A percentile compares a stretch with the other conserved stretches of the same genome.
Conservation (phyloP, 441 rosid species). For the Populus hybrid region DNA sequence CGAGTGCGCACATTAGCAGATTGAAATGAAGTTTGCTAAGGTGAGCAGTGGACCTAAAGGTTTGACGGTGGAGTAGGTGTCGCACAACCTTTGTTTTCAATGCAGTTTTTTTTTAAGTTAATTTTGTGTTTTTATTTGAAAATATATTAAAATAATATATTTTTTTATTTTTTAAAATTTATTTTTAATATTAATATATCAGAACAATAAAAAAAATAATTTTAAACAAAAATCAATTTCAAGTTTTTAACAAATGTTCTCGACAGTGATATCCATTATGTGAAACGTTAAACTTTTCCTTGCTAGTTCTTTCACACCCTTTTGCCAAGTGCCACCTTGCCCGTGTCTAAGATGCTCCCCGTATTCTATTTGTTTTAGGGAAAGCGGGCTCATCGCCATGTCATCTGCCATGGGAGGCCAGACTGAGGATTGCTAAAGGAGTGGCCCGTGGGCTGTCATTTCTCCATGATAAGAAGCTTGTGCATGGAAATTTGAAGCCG, state of each 20-base stretch:
- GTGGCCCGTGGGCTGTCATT: conserved; percentile 75
- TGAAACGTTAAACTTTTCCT: too few species aligned
- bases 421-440: conserved; percentile 75
- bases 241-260: too few species aligned
- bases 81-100: conserved; percentile 45
- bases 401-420: conserved; percentile 74
- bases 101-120: neutral
- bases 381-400: conserved; percentile 70
- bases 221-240: too few species aligned
- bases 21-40: conserved; percentile 10
- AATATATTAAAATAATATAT: too few species aligned
- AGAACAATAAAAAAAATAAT: too few species aligned
- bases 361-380: conserved; percentile 29
- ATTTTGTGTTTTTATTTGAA: too few species aligned
- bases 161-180: too few species aligned
- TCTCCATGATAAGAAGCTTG: conserved; percentile 85
- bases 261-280: too few species aligned
- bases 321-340: too few species aligned
- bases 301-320: too few species aligned
- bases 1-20: conserved; percentile 29
- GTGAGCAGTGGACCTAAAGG: conserved; percentile 16
- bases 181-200: too few species aligned
- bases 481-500: conserved; percentile 82
- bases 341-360: too few species aligned
- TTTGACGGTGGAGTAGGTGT: conserved; percentile 54